Evolutionary conservation across 1,139 yeast species (phyloP).

Genomic region (Scheffersomyces segobiensis): DNA sequence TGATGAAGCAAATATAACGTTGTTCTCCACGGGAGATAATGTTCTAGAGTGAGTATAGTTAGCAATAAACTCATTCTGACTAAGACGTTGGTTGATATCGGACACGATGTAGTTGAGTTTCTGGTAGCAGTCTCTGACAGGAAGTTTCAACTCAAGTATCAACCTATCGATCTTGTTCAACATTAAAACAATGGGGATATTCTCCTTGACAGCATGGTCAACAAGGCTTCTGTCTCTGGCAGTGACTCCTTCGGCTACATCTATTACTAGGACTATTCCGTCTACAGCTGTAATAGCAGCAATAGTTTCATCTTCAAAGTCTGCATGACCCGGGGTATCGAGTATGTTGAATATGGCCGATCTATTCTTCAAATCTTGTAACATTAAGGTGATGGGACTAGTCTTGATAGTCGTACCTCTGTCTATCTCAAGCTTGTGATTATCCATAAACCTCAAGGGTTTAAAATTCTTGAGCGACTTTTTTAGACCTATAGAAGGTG

Average conservation of each 20-base stretch:
- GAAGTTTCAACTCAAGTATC: constrained; percentile 71
- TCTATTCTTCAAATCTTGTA: constrained; percentile 55
- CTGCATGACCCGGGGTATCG: constrained; percentile 92
- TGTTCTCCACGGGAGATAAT: constrained; percentile 63
- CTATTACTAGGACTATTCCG: constrained; percentile 70
- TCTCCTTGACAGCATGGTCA: constrained; percentile 46
- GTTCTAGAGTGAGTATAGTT: constrained; percentile 27
- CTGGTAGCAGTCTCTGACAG: constrained; percentile 71
- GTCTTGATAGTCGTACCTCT: constrained; percentile 71
- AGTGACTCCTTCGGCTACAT: constrained; percentile 80
- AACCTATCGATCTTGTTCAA: constrained; percentile 86
- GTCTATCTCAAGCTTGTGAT: constrained; percentile 64
- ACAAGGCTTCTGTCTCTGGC: constrained; percentile 51
- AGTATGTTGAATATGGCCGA: constrained; percentile 63
- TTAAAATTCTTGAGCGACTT: constrained; percentile 32
- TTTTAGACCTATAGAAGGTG: constrained; percentile 25
- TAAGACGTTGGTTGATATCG: constrained; percentile 57
- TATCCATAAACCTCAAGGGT: constrained; percentile 67
- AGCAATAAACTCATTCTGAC: constrained; percentile 23
- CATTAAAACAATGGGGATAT: constrained; percentile 58
- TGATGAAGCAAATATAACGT: constrained; percentile 76
- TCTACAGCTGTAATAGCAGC: constrained; percentile 63
- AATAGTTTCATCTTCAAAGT: constrained; percentile 74
- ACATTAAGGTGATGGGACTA: constrained; percentile 61
- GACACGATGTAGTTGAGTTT: constrained; percentile 66